Conservation (phyloP, 164 flowering plant genomes). For the Amborella trichopoda region DNA sequence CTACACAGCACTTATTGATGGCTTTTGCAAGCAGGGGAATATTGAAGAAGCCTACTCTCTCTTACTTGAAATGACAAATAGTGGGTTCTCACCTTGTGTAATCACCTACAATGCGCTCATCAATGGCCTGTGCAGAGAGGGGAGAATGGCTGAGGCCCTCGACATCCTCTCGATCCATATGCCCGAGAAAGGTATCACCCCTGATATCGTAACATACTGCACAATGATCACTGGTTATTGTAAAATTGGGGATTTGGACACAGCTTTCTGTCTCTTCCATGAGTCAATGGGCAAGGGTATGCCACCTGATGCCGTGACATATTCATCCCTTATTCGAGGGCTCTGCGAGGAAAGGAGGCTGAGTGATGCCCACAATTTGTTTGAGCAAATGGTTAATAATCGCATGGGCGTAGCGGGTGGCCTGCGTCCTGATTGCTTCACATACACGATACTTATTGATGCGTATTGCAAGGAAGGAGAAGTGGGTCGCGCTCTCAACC, state of each 20-base stretch:
- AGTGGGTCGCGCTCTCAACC: slow-evolving; percentile 33
- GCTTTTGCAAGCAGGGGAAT: slow-evolving; percentile 61
- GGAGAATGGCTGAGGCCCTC: slow-evolving; percentile 57
- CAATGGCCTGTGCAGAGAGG: slow-evolving; percentile 66
- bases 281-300: slow-evolving; percentile 55
- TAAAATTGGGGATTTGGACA: slow-evolving; percentile 54
- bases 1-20: slow-evolving; percentile 72
- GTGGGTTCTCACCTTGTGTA: slow-evolving; percentile 49
- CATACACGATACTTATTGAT: slow-evolving; percentile 66
- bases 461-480: slow-evolving; percentile 70
- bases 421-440: slow-evolving; percentile 55
- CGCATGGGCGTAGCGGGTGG: too few relatives aligned
- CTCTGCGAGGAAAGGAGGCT: slow-evolving; percentile 40
- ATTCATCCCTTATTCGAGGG: slow-evolving; percentile 67
- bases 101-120: slow-evolving; percentile 76
- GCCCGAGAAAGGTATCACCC: slow-evolving; percentile 48
- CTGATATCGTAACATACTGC: slow-evolving; percentile 65
- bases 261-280: slow-evolving; percentile 36
- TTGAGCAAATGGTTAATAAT: slow-evolving; percentile 78
- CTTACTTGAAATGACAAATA: slow-evolving; percentile 38
- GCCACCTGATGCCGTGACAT: slow-evolving; percentile 55
- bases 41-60: slow-evolving; percentile 42
- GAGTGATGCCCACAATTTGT: slow-evolving; percentile 27
- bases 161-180: slow-evolving; percentile 64
- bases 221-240: slow-evolving; percentile 74